Evolutionary conservation across 768 basidiomycete species (phyloP).

Genomic region (Pleurotus platypus): DNA sequence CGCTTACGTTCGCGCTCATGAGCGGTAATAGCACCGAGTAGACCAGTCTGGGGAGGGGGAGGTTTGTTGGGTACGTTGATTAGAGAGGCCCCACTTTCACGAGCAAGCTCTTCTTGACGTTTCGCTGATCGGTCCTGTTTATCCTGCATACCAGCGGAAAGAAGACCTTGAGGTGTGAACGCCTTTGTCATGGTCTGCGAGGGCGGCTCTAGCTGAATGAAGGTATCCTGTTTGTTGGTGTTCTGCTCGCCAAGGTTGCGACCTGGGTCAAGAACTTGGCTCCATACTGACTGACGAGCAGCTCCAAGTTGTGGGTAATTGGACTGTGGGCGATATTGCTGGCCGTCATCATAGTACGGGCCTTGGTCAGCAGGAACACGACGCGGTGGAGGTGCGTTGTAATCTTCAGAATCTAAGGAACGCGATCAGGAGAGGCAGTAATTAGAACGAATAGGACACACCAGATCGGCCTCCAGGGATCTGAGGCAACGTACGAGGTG

Average conservation of each 20-base stretch:
- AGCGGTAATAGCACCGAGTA: conserved; percentile 93
- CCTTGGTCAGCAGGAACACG: conserved; percentile 56
- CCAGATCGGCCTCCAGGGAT: conserved; percentile 47
- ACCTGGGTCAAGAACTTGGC: conserved; percentile 77
- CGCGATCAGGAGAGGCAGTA: conserved; percentile 10
- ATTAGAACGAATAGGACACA: conserved; percentile 26
- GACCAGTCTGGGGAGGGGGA: conserved; percentile 90
- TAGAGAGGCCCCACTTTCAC: conserved; percentile 87
- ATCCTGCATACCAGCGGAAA: conserved; percentile 93
- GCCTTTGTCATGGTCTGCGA: conserved; percentile 85
- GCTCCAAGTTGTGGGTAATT: conserved; percentile 51
- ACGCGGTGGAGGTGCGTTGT: conserved; percentile 30
- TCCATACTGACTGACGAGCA: conserved; percentile 79
- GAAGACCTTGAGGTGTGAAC: conserved; percentile 89
- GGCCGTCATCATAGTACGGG: conserved; percentile 55
- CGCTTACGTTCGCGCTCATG: conserved; percentile 93
- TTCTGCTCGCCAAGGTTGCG: conserved; percentile 38
- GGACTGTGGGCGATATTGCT: conserved; percentile 50
- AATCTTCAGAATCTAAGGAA: conserved; percentile 45
- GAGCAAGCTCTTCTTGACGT: conserved; percentile 88
- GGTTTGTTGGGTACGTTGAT: conserved; percentile 97
- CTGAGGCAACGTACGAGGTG: conserved; percentile 64
- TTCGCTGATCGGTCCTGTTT: conserved; percentile 95
- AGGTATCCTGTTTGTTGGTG: conserved; percentile 45
- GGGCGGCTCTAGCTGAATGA: conserved; percentile 69